These are phyloP conservation scores for Xylaria arbuscula DNA, from an alignment of 2,329 filamentous ascomycete genomes.

Conservation along the genomic window DNA sequence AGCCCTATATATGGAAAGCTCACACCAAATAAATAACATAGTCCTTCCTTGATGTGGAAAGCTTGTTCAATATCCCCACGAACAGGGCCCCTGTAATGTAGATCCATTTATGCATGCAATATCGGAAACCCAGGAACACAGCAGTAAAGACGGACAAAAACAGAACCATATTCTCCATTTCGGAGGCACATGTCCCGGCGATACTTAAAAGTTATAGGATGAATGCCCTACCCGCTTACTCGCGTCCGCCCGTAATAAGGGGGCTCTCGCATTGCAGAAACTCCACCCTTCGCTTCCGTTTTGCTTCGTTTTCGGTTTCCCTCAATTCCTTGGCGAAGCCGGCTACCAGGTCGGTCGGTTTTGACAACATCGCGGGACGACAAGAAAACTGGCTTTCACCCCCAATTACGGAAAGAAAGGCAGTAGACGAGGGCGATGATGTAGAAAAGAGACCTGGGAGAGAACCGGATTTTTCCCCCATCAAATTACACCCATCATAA, in stretches of 20 bases:
- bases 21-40: constrained; percentile 6
- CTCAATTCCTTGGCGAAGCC: constrained; percentile 19
- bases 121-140: constrained; percentile 23
- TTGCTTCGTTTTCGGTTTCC: constrained; percentile 20
- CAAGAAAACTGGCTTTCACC: constrained; percentile 4
- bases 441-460: constrained; percentile 6
- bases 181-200: constrained; percentile 38
- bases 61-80: constrained; percentile 24
- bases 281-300: constrained; percentile 1
- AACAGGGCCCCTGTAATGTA: constrained; percentile 24
- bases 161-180: constrained; percentile 20
- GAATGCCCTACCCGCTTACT: constrained; percentile 8
- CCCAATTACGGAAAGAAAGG: background rate
- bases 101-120: constrained; percentile 28
- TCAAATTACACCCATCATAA: background rate
- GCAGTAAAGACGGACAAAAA: background rate
- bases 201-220: constrained; percentile 21
- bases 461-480: background rate
- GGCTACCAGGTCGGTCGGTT: constrained; percentile 20
- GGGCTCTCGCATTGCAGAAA: constrained; percentile 16
- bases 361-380: constrained; percentile 8
- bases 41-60: constrained; percentile 13
- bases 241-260: constrained; percentile 7
- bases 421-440: constrained; percentile 9
- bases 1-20: constrained; percentile 6